Evolutionary conservation across 179 eudicot species (phyloP), one percentile per base, ranked within the genome.

Genomic region (Patellifolia procumbens): DNA sequence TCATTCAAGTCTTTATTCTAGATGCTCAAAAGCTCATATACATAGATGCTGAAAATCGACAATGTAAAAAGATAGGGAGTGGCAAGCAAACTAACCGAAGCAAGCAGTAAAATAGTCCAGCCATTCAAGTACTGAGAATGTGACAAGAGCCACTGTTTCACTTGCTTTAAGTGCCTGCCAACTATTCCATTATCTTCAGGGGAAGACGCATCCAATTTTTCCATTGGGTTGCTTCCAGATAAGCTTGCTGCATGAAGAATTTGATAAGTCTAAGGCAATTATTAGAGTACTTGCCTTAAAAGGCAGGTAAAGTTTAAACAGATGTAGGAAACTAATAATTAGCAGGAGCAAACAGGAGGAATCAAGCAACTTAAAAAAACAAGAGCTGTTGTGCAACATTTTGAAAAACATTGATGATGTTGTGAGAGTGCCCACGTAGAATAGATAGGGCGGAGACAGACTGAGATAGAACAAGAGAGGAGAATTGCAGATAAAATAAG

Each of bases 101-200:
- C 99, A 81, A 93, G 97, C 75, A 91, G 78, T 79, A 95, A 81
- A 80, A 95, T 91, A 17, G 99, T 88, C 81, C 88, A 84, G 82
- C 89, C 93, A 85, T 95, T 95, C 84, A 95, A 78, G 80, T 90
- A 94, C 81, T 92, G 98, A 48, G 97, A 77, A 78, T 93, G 97
- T 39, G 96, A 91, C 52, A 91, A 80, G 73, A 95, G 83, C 99
- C 99, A 95, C 22, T 83, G 75, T 76, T 95, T 91, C 55, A 90
- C 34, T 83, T 78, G 78, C 74, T 49, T 79, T 72, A 90, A 79
- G 60, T 59, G 85, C 69, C 80, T 72, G 64, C 93, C 86, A 35
- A 85, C 42, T 55, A 75, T 64, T 49, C 97, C 96, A 73, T 52
- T 69, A 68, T 86, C 85, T 79, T 88, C 85, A 15, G 84, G 70